Evolutionary conservation across 2,329 filamentous ascomycete genomes (phyloP).

Genomic region (Exophiala viscosa): DNA sequence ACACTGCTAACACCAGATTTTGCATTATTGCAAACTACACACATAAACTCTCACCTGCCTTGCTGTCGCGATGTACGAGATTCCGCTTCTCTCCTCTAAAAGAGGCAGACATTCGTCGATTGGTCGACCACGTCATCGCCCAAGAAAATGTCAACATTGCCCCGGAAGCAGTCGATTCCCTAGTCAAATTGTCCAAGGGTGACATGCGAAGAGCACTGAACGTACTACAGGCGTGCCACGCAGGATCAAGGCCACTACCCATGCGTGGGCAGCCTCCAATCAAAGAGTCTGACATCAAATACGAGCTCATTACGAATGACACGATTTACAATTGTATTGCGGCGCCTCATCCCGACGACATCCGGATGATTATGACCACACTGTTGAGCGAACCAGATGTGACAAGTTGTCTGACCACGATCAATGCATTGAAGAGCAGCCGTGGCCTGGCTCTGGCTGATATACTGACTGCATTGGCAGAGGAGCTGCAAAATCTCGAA

Average conservation of each 20-base stretch:
- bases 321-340: slow-evolving; percentile 97
- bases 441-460: slow-evolving; percentile 90
- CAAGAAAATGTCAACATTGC: slow-evolving; percentile 84
- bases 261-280: slow-evolving; percentile 40
- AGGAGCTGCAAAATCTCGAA: slow-evolving; percentile 77
- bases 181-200: slow-evolving; percentile 84
- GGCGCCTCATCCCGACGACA: slow-evolving; percentile 84
- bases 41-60: slow-evolving; percentile 89
- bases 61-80: slow-evolving; percentile 87
- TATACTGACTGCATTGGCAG: slow-evolving; percentile 80
- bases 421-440: slow-evolving; percentile 79
- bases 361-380: slow-evolving; percentile 77
- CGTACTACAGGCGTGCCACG: slow-evolving; percentile 93
- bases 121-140: slow-evolving; percentile 86
- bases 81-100: slow-evolving; percentile 95
- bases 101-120: slow-evolving; percentile 73
- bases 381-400: slow-evolving; percentile 82
- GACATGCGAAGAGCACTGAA: slow-evolving; percentile 96
- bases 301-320: slow-evolving; percentile 85
- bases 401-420: slow-evolving; percentile 79
- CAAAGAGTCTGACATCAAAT: slow-evolving; percentile 60
- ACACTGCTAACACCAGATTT: slow-evolving; percentile 95
- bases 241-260: slow-evolving; percentile 69
- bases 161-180: slow-evolving; percentile 71
- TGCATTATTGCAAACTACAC: slow-evolving; percentile 99